Evolutionary conservation across 2,329 filamentous ascomycete species (phyloP).

Genomic region (Tolypocladium album): DNA sequence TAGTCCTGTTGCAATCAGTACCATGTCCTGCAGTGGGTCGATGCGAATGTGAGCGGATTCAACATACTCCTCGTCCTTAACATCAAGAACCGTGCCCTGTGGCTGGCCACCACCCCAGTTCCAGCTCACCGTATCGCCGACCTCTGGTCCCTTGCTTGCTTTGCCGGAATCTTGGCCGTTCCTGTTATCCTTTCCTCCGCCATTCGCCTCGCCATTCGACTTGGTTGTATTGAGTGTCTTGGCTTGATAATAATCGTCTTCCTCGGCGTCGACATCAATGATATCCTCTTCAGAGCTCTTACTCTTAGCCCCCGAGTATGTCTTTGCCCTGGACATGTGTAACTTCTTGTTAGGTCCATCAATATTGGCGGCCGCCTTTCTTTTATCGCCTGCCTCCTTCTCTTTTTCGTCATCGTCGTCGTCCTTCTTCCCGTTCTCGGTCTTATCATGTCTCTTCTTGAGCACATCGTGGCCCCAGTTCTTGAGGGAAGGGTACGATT

Average conservation of each 20-base stretch:
- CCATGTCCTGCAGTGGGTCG: too few species aligned
- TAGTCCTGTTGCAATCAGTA: slow-evolving; percentile 15
- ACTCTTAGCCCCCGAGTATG: neutral
- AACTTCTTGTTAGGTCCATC: slow-evolving; percentile 4
- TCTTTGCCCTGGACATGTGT: neutral
- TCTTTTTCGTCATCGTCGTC: slow-evolving; percentile 3
- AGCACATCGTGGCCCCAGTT: slow-evolving; percentile 49
- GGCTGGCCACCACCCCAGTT: slow-evolving; percentile 33
- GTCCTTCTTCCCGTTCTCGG: slow-evolving; percentile 4
- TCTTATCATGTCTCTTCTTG: slow-evolving; percentile 22
- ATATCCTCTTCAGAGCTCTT: neutral
- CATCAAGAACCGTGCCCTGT: slow-evolving; percentile 31
- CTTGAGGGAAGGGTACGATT: slow-evolving; percentile 48
- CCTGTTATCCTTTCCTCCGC: neutral
- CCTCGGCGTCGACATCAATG: slow-evolving; percentile 1
- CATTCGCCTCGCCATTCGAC: neutral
- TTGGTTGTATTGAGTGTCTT: neutral
- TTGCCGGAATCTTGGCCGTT: neutral
- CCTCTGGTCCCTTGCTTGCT: slow-evolving; percentile 20
- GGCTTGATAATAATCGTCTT: neutral
- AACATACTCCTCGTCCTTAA: slow-evolving; percentile 29
- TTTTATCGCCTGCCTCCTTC: slow-evolving; percentile 15
- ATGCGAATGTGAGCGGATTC: neutral
- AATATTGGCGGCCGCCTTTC: slow-evolving; percentile 11
- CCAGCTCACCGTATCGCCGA: slow-evolving; percentile 34